phyloP scores from a whole-genome alignment of 1,284 basidiomycete genomes.

The Mixia osmundae region DNA sequence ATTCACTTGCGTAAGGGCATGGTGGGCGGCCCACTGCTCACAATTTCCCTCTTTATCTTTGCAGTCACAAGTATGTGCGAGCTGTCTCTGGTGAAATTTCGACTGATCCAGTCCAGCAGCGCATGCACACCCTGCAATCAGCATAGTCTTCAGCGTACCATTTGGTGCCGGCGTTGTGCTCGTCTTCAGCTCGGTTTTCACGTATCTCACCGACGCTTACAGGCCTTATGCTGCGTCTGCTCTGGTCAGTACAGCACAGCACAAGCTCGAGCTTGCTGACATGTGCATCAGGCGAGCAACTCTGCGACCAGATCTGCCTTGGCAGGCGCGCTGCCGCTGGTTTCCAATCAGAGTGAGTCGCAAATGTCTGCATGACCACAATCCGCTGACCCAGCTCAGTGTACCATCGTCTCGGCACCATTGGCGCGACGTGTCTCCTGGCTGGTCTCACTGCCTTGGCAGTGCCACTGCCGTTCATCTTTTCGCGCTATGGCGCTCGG shows the following conservation, averaged over 20 bases:
- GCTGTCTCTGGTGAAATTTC: slow-evolving; percentile 4
- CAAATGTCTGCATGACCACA: slow-evolving; percentile 3
- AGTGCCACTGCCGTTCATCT: slow-evolving; percentile 17
- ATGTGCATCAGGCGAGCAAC: neutral
- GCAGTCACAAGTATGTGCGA: slow-evolving; percentile 4
- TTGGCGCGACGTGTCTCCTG: slow-evolving; percentile 21
- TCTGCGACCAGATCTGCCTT: neutral
- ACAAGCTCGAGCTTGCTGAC: neutral
- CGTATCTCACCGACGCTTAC: slow-evolving; percentile 29
- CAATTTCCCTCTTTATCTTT: slow-evolving; percentile 23
- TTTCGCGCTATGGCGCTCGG: slow-evolving; percentile 18
- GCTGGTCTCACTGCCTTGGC: slow-evolving; percentile 18
- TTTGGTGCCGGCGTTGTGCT: slow-evolving; percentile 37
- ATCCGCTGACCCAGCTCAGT: slow-evolving; percentile 5
- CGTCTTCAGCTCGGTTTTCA: slow-evolving; percentile 34
- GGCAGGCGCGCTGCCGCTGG: neutral
- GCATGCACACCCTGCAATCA: too few species aligned
- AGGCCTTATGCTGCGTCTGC: slow-evolving; percentile 40
- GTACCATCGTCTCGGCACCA: slow-evolving; percentile 12
- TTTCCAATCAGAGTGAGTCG: slow-evolving; percentile 1
- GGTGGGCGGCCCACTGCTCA: slow-evolving; percentile 40
- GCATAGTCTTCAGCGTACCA: slow-evolving; percentile 36
- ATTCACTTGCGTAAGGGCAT: slow-evolving; percentile 38
- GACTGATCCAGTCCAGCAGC: slow-evolving; percentile 25
- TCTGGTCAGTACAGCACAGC: neutral